Conservation (phyloP, 192 early-diverging fungal species). For the Coemansia sp. region DNA sequence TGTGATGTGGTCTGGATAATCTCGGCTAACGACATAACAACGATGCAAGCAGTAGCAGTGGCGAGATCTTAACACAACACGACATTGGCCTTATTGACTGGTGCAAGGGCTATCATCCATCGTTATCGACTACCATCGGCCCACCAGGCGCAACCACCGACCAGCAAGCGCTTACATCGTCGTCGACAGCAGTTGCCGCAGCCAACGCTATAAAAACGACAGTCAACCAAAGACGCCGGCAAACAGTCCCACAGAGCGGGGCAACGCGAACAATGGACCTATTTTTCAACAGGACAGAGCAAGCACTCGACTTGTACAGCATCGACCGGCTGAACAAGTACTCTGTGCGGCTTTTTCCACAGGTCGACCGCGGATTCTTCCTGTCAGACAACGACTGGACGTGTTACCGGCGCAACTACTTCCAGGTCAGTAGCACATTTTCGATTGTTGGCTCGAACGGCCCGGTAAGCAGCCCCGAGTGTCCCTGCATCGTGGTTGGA, state of each 20-base stretch:
- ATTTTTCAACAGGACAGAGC: slow-evolving; percentile 68
- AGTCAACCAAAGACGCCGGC: slow-evolving; percentile 12
- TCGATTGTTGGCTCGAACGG: slow-evolving; percentile 34
- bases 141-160: background rate
- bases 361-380: slow-evolving; percentile 93
- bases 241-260: slow-evolving; percentile 23
- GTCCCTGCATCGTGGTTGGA: slow-evolving; percentile 67
- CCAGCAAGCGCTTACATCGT: background rate
- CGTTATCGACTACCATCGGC: background rate
- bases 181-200: background rate
- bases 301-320: slow-evolving; percentile 64
- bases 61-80: background rate
- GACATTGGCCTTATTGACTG: slow-evolving; percentile 19
- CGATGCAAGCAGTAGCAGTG: background rate
- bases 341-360: slow-evolving; percentile 64
- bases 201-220: background rate
- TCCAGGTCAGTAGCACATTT: slow-evolving; percentile 66
- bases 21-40: background rate
- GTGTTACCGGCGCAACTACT: slow-evolving; percentile 94
- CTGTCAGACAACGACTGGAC: slow-evolving; percentile 88
- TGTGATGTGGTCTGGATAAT: too few species aligned
- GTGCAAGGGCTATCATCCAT: slow-evolving; percentile 7
- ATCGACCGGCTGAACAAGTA: slow-evolving; percentile 63
- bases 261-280: slow-evolving; percentile 44
- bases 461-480: slow-evolving; percentile 51